Base-by-base conservation (phyloP, 2,329 filamentous ascomycete species). In the Apiospora saccharicola region DNA sequence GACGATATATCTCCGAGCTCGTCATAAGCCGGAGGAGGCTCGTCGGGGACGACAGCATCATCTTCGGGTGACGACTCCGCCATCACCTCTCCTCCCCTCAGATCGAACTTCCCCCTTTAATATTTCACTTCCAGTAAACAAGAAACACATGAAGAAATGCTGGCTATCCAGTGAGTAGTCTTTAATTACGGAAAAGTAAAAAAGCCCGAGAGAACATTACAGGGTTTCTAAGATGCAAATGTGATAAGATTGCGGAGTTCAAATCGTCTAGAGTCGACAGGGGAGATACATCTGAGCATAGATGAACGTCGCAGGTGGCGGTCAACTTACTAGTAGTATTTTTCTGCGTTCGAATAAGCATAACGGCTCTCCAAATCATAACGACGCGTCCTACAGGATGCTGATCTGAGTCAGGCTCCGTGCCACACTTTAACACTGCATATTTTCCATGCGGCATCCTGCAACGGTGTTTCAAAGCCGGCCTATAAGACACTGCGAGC, bases 401-500 rank as follows among this genome's bases (percentile, higher is more conserved):
- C 57, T 14, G 34, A 41, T 37, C 3, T 41, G 34, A 41, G 34
- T 64, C 57, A 64, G 22, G n/a, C 22, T 14, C 57, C 34, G 34
- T 41, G 57, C n/a, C 34, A 64, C 57, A 41, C 13, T 64, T 30
- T 12, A 22, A n/a, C 34, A 64, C 22, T 64, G 57, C 57, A 64
- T 64, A 41, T 41, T 64, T 13, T 22, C 57, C 14, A n/a, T 41
- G 57, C 57, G 41, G n/a, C 19, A 7, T 22, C 57, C 57, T 64
- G 57, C 34, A 64, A 34, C 57, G n/a, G 16, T 34, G 13, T 3
- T 37, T 14, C 43, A 13, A 43, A 24, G 19, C 69, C 41, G 53
- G 19, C 71, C 71, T 70, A 71, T 57, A 61, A 43, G 19, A 43
- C n/a, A 49, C 26, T 3, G 19, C 34, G 3, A 37, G 68, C 71